Evolutionary conservation across 2,329 filamentous ascomycete genomes (phyloP).

Genomic region (Cladosporium sp.): DNA sequence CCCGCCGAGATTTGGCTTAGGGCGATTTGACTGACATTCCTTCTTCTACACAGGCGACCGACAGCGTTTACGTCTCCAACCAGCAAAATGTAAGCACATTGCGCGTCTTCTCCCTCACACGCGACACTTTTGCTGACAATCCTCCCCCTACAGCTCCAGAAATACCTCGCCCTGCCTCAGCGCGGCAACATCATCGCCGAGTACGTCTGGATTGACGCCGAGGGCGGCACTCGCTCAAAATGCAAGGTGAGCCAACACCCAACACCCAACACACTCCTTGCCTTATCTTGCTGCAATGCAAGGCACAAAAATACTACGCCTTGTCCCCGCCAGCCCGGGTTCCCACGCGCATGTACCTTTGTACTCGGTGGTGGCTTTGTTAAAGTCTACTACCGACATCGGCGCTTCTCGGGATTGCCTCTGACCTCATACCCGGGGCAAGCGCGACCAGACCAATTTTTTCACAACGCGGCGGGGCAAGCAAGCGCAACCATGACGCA

Average conservation of each 20-base stretch:
- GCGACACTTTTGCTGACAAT: conserved; percentile 14
- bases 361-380: neutral
- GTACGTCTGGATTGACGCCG: conserved; percentile 92
- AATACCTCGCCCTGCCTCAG: conserved; percentile 89
- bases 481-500: conserved; percentile 8
- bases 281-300: neutral
- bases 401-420: conserved; percentile 7
- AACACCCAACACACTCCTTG: neutral
- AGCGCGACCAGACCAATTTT: neutral
- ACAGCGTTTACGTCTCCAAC: conserved; percentile 42
- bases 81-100: conserved; percentile 46
- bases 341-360: neutral
- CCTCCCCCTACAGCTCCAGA: conserved; percentile 66
- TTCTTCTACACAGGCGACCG: conserved; percentile 1
- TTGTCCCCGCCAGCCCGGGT: neutral
- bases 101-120: conserved; percentile 26
- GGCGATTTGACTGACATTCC: conserved; percentile 1
- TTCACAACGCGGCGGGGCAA: neutral
- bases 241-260: conserved; percentile 70
- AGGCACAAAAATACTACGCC: conserved; percentile 1
- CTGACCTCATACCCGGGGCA: conserved; percentile 1
- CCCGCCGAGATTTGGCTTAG: neutral
- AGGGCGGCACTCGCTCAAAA: conserved; percentile 84
- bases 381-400: neutral
- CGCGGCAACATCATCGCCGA: conserved; percentile 85